phyloP scores from a whole-genome alignment of 139 green algal genomes.

The Coccomyxa sp. region DNA sequence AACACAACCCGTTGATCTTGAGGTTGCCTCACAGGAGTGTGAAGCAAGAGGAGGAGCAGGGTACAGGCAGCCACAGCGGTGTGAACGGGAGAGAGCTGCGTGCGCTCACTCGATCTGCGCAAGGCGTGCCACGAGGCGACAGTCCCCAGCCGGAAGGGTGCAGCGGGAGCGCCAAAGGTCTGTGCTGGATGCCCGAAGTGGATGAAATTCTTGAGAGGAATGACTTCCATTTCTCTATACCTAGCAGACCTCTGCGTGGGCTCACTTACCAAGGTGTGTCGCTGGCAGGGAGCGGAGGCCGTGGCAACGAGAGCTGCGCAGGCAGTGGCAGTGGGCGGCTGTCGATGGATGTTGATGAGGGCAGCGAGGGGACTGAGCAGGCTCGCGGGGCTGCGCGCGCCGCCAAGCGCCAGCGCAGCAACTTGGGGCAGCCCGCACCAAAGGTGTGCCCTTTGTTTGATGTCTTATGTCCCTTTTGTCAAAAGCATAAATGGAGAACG shows the following conservation, averaged over 20 bases:
- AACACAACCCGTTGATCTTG: background rate
- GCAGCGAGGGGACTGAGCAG: background rate
- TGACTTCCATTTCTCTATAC: too few relatives aligned
- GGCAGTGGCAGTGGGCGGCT: background rate
- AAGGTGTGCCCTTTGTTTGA: too few relatives aligned
- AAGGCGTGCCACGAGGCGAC: too few relatives aligned
- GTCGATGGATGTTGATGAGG: background rate
- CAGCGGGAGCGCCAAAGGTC: too few relatives aligned
- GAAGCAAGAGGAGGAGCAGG: background rate
- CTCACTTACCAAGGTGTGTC: too few relatives aligned
- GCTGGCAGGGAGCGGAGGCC: conserved; percentile 9
- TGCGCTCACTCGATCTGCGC: background rate
- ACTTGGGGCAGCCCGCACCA: background rate
- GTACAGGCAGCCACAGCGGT: background rate
- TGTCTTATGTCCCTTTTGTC: too few relatives aligned
- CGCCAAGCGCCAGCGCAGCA: background rate
- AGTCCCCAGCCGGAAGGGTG: too few relatives aligned
- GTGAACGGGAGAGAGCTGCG: background rate
- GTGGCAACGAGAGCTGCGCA: conserved; percentile 8
- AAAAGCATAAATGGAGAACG: too few relatives aligned
- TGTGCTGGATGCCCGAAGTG: too few relatives aligned
- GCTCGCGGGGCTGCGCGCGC: background rate
- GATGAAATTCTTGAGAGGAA: too few relatives aligned
- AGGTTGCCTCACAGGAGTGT: background rate
- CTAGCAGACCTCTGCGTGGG: too few relatives aligned